Base-by-base conservation (phyloP, 352 stramenopile species). In the Phytophthora pluvialis region DNA sequence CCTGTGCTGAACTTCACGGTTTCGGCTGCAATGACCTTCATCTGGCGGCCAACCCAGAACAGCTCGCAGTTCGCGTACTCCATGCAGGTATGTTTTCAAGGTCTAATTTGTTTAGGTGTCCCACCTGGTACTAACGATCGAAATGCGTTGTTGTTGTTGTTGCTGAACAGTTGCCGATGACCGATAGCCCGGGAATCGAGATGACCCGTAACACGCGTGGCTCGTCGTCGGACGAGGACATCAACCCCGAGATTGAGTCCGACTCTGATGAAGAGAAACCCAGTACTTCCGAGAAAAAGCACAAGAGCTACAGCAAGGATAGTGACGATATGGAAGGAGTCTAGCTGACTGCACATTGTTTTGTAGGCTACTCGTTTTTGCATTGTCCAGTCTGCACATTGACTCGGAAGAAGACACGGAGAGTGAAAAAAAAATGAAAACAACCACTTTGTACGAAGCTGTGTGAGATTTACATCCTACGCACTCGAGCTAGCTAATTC, bases 1-100 rank as follows among this genome's bases (percentile, higher is more conserved):
- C 89, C 91, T 12, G 84, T 97, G 42, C 78, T 97, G 39, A 97
- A 97, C 70, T 97, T 97, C 53, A 94, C 77, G 2, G 88, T 97
- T 13, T 93, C 90, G 52, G 73, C 84, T 11, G 86, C 91, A 1
- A 96, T 97, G 82, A 92, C 88, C 56, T 75, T 94, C 55, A 97
- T 97, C 55, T 97, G 91, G 91, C 82, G 89, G 11, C 91, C 91
- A 3, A 95, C 87, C 0, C 74, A 90, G 56, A 93, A 88, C 64
- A 93, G 82, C 51, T 94, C 88, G 15, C 86, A 94, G 64, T 91
- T 91, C 70, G 88, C 88, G 26, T 94, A 89, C 61, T 94, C 88
- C 12, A 93, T 92, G 73, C 86, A 90, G 78, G 80, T 89, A 72
- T 26, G 73, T 46, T 53, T 18, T 16, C 47, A 61, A 9, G 9